Evolutionary conservation across 352 stramenopile species (phyloP).

Genomic region (Globisporangium ultimum): DNA sequence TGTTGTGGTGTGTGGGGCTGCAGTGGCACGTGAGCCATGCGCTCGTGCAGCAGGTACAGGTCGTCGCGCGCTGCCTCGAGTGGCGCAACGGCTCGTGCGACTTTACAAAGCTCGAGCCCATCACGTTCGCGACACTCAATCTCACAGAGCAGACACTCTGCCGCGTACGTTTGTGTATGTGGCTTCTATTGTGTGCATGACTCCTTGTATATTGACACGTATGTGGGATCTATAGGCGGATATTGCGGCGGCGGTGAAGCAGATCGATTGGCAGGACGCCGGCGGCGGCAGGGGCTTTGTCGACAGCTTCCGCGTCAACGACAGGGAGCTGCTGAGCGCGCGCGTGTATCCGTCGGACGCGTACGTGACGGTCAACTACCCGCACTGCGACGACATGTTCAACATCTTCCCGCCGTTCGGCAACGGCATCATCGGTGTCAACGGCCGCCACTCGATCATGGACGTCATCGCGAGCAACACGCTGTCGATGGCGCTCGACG

Average conservation of each 20-base stretch:
- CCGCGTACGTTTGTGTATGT: conserved; percentile 34
- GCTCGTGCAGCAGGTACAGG: conserved; percentile 55
- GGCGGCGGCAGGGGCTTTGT: conserved; percentile 49
- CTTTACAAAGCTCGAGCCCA: conserved; percentile 45
- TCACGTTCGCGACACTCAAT: conserved; percentile 43
- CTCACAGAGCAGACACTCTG: conserved; percentile 66
- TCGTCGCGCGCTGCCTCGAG: conserved; percentile 51
- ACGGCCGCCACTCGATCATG: conserved; percentile 64
- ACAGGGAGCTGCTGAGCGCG: conserved; percentile 47
- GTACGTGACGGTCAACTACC: conserved; percentile 69
- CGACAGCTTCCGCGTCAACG: conserved; percentile 60
- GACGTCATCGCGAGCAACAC: conserved; percentile 37
- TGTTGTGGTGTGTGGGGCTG: background rate
- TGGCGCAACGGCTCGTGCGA: conserved; percentile 52
- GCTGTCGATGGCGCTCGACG: conserved; percentile 49
- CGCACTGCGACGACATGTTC: conserved; percentile 84
- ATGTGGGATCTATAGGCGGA: conserved; percentile 40
- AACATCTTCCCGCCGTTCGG: conserved; percentile 76
- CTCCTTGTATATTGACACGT: background rate
- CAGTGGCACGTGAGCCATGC: conserved; percentile 9
- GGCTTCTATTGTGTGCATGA: background rate
- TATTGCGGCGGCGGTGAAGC: conserved; percentile 70
- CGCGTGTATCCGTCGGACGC: conserved; percentile 59
- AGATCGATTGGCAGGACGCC: conserved; percentile 70
- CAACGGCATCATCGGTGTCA: conserved; percentile 65